These are phyloP conservation scores for Candida sanyiensis DNA, from an alignment of 805 yeast species.

Conservation along the genomic window DNA sequence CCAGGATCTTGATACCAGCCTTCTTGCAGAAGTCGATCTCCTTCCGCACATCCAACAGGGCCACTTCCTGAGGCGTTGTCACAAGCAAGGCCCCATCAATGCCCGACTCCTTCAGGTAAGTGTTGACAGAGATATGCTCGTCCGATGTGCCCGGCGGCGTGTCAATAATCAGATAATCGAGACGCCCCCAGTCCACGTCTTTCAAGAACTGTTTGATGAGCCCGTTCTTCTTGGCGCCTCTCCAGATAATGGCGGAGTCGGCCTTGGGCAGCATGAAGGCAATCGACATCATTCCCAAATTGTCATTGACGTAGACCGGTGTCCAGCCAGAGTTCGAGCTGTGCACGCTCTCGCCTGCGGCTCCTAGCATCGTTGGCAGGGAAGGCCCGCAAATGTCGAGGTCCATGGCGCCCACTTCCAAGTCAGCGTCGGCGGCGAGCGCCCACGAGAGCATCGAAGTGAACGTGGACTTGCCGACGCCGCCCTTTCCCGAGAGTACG, in stretches of 20 bases:
- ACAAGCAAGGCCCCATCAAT: conserved; percentile 93
- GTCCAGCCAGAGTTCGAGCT: conserved; percentile 92
- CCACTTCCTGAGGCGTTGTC: conserved; percentile 98
- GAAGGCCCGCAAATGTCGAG: conserved; percentile 98
- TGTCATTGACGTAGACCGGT: conserved; percentile 93
- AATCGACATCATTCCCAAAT: conserved; percentile 91
- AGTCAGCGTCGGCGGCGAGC: conserved; percentile 54
- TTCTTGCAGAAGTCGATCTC: conserved; percentile 93
- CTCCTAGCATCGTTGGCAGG: conserved; percentile 90
- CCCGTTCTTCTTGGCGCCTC: conserved; percentile 94
- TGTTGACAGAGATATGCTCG: conserved; percentile 88
- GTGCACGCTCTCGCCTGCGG: conserved; percentile 79
- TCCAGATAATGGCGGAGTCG: conserved; percentile 94
- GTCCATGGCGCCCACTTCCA: conserved; percentile 96
- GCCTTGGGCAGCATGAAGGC: conserved; percentile 91
- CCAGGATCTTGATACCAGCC: conserved; percentile 80
- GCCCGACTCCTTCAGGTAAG: conserved; percentile 82
- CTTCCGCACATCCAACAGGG: conserved; percentile 88
- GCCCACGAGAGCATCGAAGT: conserved; percentile 98
- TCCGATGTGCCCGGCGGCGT: conserved; percentile 99
- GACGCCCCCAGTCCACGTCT: conserved; percentile 90
- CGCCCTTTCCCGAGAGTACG: conserved; percentile 84
- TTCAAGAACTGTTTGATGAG: conserved; percentile 88
- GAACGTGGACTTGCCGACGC: conserved; percentile 96
- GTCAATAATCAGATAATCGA: conserved; percentile 85